phyloP scores from a whole-genome alignment of 225 moss, liverwort and hornwort species.

The Pleurozium schreberi region DNA sequence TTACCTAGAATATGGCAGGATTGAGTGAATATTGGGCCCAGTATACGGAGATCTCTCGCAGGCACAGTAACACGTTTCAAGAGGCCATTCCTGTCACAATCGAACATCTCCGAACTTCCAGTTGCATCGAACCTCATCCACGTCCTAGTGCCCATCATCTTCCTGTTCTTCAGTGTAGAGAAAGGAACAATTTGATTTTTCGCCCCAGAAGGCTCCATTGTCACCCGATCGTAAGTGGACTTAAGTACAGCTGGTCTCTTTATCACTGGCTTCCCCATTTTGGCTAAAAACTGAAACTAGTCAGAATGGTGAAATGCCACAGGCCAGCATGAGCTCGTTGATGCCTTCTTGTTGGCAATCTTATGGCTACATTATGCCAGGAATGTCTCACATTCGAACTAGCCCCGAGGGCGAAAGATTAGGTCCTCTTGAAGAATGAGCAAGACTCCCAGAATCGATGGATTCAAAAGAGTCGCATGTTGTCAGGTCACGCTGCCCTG shows the following conservation, averaged over 20 bases:
- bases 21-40: constrained; percentile 84
- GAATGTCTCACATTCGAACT: background rate
- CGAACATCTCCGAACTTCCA: constrained; percentile 62
- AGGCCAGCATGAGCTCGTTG: background rate
- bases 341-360: background rate
- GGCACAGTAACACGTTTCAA: constrained; percentile 73
- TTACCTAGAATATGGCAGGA: constrained; percentile 92
- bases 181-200: constrained; percentile 28
- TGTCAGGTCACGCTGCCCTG: background rate
- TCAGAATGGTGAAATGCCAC: background rate
- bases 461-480: background rate
- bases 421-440: background rate
- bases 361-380: constrained; percentile 8
- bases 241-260: constrained; percentile 18
- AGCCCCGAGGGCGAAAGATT: background rate
- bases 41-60: constrained; percentile 84
- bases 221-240: constrained; percentile 16
- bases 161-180: constrained; percentile 56
- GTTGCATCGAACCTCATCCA: constrained; percentile 91
- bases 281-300: background rate
- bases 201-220: constrained; percentile 5
- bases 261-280: constrained; percentile 41
- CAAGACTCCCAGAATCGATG: background rate
- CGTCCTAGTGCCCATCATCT: constrained; percentile 42
- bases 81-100: constrained; percentile 81